These are phyloP conservation scores for Chaetothyriales sp. DNA, from an alignment of 2,329 filamentous ascomycete species.

Conservation along the genomic window DNA sequence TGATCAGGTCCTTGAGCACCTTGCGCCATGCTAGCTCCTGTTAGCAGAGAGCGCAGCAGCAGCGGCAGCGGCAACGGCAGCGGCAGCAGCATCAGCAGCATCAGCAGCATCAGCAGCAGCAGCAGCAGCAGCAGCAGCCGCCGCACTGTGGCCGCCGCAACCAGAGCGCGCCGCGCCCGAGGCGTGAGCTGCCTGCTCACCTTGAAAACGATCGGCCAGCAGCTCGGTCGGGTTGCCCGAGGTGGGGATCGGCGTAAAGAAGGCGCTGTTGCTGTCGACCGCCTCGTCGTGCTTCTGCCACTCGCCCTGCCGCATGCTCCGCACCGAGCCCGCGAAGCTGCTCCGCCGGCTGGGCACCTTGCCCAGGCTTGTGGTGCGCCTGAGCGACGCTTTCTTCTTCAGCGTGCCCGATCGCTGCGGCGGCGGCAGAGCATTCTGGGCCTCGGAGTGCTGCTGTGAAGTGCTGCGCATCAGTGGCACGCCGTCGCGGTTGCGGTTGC, in stretches of 20 bases:
- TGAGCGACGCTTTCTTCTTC: constrained; percentile 75
- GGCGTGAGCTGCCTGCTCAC: constrained; percentile 36
- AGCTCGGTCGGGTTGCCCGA: constrained; percentile 76
- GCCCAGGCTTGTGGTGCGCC: constrained; percentile 58
- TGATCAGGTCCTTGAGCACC: constrained; percentile 82
- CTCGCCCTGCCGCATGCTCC: constrained; percentile 61
- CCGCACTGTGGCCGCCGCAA: too few species aligned
- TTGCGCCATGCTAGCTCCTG: constrained; percentile 67
- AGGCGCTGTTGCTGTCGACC: constrained; percentile 61
- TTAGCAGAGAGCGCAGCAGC: too few species aligned
- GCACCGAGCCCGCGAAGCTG: constrained; percentile 72
- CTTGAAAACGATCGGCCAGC: constrained; percentile 75
- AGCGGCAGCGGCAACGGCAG: too few species aligned
- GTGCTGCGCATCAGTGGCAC: constrained; percentile 24
- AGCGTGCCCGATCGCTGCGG: constrained; percentile 54
- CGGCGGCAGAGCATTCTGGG: constrained; percentile 25
- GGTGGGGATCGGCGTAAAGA: constrained; percentile 80
- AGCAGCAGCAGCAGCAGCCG: too few species aligned
- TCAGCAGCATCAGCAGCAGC: too few species aligned
- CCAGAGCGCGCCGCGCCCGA: not conserved
- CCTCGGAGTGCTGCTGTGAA: constrained; percentile 30
- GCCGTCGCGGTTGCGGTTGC: constrained; percentile 8
- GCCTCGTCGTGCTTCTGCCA: constrained; percentile 45
- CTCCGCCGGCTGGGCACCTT: constrained; percentile 70
- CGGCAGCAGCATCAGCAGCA: too few species aligned